Base-by-base conservation (phyloP, 2,329 filamentous ascomycete genomes). In the Trichoderma sp. region DNA sequence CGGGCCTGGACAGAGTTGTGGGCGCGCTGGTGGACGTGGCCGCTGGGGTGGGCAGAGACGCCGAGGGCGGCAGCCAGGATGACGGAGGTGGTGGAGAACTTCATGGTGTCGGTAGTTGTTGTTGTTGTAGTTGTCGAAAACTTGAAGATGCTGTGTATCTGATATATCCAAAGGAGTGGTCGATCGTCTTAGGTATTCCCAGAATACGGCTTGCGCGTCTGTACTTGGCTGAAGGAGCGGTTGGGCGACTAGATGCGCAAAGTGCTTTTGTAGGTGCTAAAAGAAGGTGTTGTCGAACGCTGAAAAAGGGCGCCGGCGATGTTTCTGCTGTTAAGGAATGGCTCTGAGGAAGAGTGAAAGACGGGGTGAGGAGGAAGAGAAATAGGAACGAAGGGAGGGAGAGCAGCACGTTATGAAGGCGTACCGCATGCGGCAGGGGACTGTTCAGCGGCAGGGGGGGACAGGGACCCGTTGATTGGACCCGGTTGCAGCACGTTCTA, bases 11-110 rank as follows among this genome's bases (percentile, higher is more conserved):
- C 26, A 68, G 78, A 76, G 68, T 77, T 76, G 74, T 79, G 75
- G 60, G 74, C 72, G 71, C 79, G 76, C 70, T 74, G 71, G 75
- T 82, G 81, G 49, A 73, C 75, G 69, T 79, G 78, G 65, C 76
- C 75, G 70, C 79, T 81, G 69, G 81, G 81, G 75, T 79, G 80
- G 66, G 81, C 81, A 70, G 79, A 76, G 68, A 75, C 81, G 73
- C 81, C 79, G 59, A 82, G 73, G 76, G 80, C 81, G 72, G 80
- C 78, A 70, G 80, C 77, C 68, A 82, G 74, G 69, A 81, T 39
- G 67, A 81, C 58, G 54, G 78, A 70, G 66, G 80, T 74, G 26
- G 78, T 70, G 32, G 81, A 77, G 75, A 82, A 75, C 78, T 83
- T 83, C 81, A 83, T 83, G 64, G 71, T 80, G 72, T 60, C 54